Evolutionary conservation across 2,329 filamentous ascomycete species (phyloP).

Genomic region (Aspergillus luchuensis): DNA sequence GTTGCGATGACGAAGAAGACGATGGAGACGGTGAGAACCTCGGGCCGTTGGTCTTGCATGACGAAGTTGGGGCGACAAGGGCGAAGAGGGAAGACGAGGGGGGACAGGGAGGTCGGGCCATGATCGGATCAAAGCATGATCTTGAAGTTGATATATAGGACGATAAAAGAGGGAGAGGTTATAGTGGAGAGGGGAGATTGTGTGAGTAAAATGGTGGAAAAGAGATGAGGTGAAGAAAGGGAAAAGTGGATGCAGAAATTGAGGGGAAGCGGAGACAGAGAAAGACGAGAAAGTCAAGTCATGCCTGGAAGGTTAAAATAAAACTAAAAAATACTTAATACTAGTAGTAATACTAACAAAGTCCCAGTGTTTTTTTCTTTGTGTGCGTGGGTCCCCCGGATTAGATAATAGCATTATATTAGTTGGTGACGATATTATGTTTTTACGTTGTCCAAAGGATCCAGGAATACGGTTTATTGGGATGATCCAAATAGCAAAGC

Average conservation of each 20-base stretch:
- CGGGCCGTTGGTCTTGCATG: constrained; percentile 40
- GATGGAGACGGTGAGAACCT: constrained; percentile 47
- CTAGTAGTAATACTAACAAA: too few species aligned
- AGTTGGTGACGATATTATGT: too few species aligned
- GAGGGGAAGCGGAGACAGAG: background rate
- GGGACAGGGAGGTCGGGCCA: background rate
- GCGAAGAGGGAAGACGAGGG: constrained; percentile 1
- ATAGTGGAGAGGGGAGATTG: background rate
- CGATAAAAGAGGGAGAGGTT: constrained; percentile 5
- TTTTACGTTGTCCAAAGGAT: too few species aligned
- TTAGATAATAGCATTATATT: background rate
- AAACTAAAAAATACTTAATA: too few species aligned
- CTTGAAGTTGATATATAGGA: background rate
- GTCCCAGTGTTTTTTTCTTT: background rate
- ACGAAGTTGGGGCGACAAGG: constrained; percentile 14
- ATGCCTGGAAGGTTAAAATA: too few species aligned
- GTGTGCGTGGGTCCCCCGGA: background rate
- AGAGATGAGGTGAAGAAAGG: constrained; percentile 6
- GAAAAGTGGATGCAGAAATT: background rate
- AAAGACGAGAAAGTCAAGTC: too few species aligned
- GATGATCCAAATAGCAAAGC: background rate
- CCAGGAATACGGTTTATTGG: background rate
- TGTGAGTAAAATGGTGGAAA: background rate
- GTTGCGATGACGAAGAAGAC: constrained; percentile 65
- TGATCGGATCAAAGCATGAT: constrained; percentile 2